These are phyloP conservation scores for Rhodosporidiobolus sp. DNA, from an alignment of 768 basidiomycete species.

Conservation along the genomic window DNA sequence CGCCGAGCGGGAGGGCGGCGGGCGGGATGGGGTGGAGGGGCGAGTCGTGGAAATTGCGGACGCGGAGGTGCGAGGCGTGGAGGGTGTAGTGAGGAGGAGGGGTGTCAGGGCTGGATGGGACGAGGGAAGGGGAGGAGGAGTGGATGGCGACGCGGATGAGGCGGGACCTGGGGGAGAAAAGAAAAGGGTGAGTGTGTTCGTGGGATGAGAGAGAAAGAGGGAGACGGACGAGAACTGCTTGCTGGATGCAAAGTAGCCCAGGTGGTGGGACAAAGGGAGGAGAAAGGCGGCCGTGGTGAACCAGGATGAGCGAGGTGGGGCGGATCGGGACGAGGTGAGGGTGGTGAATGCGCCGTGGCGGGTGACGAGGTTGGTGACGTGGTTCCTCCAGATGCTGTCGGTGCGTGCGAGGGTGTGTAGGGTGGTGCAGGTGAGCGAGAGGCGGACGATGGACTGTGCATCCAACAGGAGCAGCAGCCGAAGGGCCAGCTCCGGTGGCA, in stretches of 20 bases:
- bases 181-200: neutral
- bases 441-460: slow-evolving; percentile 19
- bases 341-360: neutral
- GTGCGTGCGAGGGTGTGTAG: neutral
- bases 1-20: slow-evolving; percentile 6
- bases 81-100: slow-evolving; percentile 2
- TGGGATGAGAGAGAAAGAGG: neutral
- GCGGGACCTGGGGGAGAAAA: slow-evolving; percentile 18
- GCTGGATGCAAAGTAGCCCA: slow-evolving; percentile 27
- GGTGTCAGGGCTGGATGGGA: neutral
- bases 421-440: neutral
- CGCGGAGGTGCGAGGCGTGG: slow-evolving; percentile 11
- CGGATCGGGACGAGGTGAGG: neutral
- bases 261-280: neutral
- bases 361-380: slow-evolving; percentile 7
- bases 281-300: slow-evolving; percentile 10
- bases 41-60: neutral
- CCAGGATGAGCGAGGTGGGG: neutral
- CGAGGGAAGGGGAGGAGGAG: neutral
- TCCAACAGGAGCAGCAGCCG: slow-evolving; percentile 14
- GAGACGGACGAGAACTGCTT: slow-evolving; percentile 26
- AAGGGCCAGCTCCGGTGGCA: slow-evolving; percentile 32
- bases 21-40: neutral
- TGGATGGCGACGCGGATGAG: slow-evolving; percentile 17
- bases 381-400: slow-evolving; percentile 10